phyloP scores from a whole-genome alignment of 2,329 filamentous ascomycete species.

The Phaeosphaeriaceae sp. region DNA sequence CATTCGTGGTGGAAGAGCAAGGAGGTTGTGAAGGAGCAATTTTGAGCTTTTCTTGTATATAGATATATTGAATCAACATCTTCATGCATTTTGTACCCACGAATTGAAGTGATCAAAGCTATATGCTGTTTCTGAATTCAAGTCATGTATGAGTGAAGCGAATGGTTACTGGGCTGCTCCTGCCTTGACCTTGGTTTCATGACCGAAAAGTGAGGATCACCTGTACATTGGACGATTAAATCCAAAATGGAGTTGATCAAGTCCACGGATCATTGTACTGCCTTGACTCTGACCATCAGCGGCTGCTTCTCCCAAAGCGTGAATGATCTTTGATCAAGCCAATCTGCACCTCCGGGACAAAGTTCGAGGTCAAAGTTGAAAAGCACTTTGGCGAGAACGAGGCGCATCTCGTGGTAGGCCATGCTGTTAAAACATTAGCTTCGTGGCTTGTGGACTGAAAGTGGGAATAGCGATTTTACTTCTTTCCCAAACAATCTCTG shows the following conservation, averaged over 20 bases:
- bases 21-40: no score
- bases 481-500: constrained; percentile 37
- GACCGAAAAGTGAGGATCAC: no score
- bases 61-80: neutral
- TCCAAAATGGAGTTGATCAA: no score
- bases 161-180: no score
- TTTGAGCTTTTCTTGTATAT: neutral
- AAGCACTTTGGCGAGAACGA: constrained; percentile 25
- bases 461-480: no score
- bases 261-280: no score
- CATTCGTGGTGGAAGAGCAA: neutral
- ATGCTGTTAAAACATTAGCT: constrained; percentile 6
- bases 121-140: no score
- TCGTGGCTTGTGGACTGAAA: neutral
- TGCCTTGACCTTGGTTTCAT: no score
- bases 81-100: neutral
- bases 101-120: no score
- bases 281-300: constrained; percentile 19
- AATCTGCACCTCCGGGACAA: constrained; percentile 4
- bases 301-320: constrained; percentile 40
- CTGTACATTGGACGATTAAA: no score
- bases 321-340: constrained; percentile 34
- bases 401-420: constrained; percentile 36
- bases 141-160: no score
- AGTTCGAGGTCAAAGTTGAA: constrained; percentile 25